Evolutionary conservation across 345 rosid genomes (phyloP), one percentile per base, ranked within the genome.

Genomic region (Populus davidiana): DNA sequence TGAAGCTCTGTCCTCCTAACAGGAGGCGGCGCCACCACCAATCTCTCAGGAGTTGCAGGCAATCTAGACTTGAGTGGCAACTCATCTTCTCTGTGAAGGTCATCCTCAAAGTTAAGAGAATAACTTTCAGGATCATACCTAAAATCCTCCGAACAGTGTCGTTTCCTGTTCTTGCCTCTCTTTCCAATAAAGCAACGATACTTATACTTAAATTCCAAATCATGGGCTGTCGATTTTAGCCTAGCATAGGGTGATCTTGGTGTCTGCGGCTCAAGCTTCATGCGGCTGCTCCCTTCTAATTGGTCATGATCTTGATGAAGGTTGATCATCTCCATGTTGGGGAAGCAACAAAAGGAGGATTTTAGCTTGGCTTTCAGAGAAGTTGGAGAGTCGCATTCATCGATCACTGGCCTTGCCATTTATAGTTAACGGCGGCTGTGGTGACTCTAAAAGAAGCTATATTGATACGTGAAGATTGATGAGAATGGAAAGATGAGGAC

Each of bases 101-200:
- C 86, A 25, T 87, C 90, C 67, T 92, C 92, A 78, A 92, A 94
- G 78, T 94, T 94, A 29, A 91, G 85, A 9, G 89, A 85, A 75
- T 92, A 94, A 54, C 94, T 94, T 83, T 76, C 33, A 10, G 88
- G 86, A 69, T 92, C 97, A 81, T 92, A 94, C 25, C 87, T 78
- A 69, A 91, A 90, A 77, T 94, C 93, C 3, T 78, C 83, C 8
- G 90, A 82, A 67, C 68, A 63, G 35, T 81, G 47, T 4, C 84
- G 88, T 66, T 73, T 86, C 35, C 84, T 73, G 27, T 49, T 63
- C 79, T 71, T 83, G 0, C 85, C 81, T 70, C 87, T 82, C 49
- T 78, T 80, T 0, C 90, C 72, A 6, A 84, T 86, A 25, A 88
- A 73, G 5, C 86, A 76, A 2, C 86, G 78, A 67, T 89, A 89